Evolutionary conservation across 768 basidiomycete genomes (phyloP).

Genomic region (Mycena belliarum): DNA sequence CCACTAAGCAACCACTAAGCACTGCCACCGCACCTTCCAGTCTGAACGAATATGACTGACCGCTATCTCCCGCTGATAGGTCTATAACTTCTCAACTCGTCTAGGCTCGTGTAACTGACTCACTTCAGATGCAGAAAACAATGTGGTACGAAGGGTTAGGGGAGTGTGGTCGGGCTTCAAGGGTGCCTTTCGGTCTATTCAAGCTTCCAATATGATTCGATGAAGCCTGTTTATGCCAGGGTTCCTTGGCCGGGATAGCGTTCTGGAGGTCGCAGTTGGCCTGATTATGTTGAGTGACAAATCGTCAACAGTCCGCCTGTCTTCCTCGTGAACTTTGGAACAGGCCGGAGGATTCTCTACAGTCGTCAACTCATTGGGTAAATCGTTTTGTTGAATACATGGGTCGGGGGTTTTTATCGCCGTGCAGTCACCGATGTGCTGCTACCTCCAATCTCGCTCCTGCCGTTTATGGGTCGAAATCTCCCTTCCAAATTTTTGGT

Average conservation of each 20-base stretch:
- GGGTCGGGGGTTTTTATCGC: too few species aligned
- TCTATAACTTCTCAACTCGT: not conserved
- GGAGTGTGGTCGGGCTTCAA: conserved; percentile 9
- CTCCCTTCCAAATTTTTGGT: conserved; percentile 45
- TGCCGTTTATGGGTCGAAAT: conserved; percentile 46
- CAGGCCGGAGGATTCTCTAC: conserved; percentile 40
- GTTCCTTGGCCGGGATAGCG: conserved; percentile 43
- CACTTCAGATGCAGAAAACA: not conserved
- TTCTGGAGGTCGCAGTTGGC: conserved; percentile 49
- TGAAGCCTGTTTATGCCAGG: not conserved
- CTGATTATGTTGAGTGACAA: conserved; percentile 33
- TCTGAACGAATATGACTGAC: not conserved
- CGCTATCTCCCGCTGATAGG: not conserved
- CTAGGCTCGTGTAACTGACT: not conserved
- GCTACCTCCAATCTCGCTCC: conserved; percentile 40
- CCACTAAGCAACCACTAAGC: too few species aligned
- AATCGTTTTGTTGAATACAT: too few species aligned
- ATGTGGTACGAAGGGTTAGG: conserved; percentile 3
- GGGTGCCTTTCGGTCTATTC: not conserved
- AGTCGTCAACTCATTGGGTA: conserved; percentile 43
- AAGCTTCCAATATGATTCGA: not conserved
- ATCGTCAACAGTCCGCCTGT: not conserved
- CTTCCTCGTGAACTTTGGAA: conserved; percentile 20
- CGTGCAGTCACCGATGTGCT: conserved; percentile 46
- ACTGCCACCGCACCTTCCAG: too few species aligned